A percentile compares a stretch with the other conserved stretches of the same genome.
phyloP scores from a whole-genome alignment of 1,139 yeast species.

The Tardiomyces blankii region DNA sequence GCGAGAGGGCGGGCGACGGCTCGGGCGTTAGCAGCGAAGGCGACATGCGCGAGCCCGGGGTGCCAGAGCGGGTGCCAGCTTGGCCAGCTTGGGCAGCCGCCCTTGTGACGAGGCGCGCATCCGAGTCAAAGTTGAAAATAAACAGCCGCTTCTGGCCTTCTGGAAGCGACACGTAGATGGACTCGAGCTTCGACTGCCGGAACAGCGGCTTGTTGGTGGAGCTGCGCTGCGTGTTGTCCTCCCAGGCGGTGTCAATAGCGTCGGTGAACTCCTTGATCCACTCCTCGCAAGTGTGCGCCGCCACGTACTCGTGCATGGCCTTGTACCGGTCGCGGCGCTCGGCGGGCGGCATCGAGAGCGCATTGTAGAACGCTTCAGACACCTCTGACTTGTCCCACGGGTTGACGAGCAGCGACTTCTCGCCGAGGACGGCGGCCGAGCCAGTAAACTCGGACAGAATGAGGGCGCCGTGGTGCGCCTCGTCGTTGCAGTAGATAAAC shows the following conservation, averaged over 20 bases:
- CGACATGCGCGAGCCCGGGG: background rate
- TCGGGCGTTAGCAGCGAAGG: background rate
- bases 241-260: constrained; percentile 54
- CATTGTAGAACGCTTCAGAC: constrained; percentile 47
- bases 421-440: constrained; percentile 59
- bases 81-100: background rate
- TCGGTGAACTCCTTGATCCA: constrained; percentile 61
- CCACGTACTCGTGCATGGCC: constrained; percentile 44
- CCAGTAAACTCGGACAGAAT: constrained; percentile 91
- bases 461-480: constrained; percentile 63
- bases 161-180: background rate
- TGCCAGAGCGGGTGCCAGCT: background rate
- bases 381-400: constrained; percentile 80
- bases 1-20: background rate
- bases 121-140: constrained; percentile 21
- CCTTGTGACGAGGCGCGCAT: background rate
- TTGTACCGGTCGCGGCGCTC: constrained; percentile 58
- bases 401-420: constrained; percentile 68
- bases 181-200: constrained; percentile 11
- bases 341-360: constrained; percentile 49
- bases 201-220: constrained; percentile 20
- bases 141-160: constrained; percentile 20
- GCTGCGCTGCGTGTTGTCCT: constrained; percentile 37
- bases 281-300: constrained; percentile 54
- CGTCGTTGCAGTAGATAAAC: constrained; percentile 63